phyloP scores from a whole-genome alignment of 75 land plant genomes.

The Selaginella tamariscina region DNA sequence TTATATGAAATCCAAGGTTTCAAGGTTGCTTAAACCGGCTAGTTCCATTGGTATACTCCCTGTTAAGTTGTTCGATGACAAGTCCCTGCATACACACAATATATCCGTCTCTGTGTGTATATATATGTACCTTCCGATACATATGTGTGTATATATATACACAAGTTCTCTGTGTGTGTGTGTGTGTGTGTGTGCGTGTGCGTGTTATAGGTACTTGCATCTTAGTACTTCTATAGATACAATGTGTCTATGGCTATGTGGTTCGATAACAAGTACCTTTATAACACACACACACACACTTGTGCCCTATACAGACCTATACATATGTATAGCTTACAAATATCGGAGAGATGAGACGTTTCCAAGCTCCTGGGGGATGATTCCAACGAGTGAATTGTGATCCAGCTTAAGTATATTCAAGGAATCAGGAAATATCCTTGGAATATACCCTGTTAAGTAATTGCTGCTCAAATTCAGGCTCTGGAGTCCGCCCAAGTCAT shows the following conservation, averaged over 20 bases:
- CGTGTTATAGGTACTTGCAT: too few relatives aligned
- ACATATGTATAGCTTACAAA: not conserved
- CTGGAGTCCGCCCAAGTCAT: not conserved
- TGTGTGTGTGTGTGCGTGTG: too few relatives aligned
- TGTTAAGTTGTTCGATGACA: slow-evolving; percentile 51
- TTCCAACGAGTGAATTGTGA: not conserved
- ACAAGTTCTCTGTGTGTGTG: too few relatives aligned
- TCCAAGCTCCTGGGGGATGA: not conserved
- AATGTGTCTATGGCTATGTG: too few relatives aligned
- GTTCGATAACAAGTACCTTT: too few relatives aligned
- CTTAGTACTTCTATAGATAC: too few relatives aligned
- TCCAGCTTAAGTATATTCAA: not conserved
- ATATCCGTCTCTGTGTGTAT: too few relatives aligned
- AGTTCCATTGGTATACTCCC: slow-evolving; percentile 57
- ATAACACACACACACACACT: too few relatives aligned
- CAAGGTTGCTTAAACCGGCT: slow-evolving; percentile 42
- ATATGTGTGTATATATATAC: too few relatives aligned
- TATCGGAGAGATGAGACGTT: not conserved
- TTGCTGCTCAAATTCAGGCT: not conserved
- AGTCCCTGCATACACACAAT: slow-evolving; percentile 42
- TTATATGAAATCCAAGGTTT: slow-evolving; percentile 65
- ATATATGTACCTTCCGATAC: too few relatives aligned
- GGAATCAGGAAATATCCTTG: not conserved
- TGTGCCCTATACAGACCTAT: too few relatives aligned
- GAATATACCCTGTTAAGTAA: not conserved